A percentile compares a stretch with the other conserved stretches of the same genome.
These are phyloP conservation scores for Knoxia roxburghii DNA, from an alignment of 257 asterid genomes.

Conservation along the genomic window DNA sequence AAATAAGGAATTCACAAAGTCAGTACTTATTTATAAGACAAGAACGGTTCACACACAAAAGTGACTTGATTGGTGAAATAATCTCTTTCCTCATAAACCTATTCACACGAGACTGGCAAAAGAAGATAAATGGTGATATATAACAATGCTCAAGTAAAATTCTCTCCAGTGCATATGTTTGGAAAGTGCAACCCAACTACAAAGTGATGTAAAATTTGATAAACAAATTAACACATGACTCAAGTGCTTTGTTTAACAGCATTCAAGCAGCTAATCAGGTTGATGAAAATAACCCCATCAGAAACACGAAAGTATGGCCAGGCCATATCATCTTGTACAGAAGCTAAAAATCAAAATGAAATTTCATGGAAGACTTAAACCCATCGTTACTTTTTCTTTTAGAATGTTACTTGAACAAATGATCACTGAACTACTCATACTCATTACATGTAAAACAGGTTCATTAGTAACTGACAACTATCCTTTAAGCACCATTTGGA, in stretches of 20 bases:
- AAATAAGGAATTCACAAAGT: conserved; percentile 12
- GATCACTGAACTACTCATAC: not conserved
- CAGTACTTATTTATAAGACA: conserved; percentile 1
- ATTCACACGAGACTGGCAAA: not conserved
- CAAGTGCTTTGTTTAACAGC: not conserved
- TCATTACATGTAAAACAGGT: not conserved
- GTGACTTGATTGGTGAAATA: not conserved
- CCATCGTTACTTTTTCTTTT: not conserved
- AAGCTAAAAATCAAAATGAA: not conserved
- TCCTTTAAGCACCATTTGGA: not conserved
- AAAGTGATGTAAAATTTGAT: not conserved
- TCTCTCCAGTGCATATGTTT: not conserved
- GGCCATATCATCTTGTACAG: not conserved
- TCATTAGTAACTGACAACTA: no score
- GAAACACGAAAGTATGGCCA: not conserved
- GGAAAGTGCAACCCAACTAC: not conserved
- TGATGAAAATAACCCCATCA: not conserved
- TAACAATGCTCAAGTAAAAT: no score
- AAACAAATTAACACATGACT: not conserved
- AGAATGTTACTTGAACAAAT: not conserved
- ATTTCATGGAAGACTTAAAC: not conserved
- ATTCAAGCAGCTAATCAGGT: not conserved
- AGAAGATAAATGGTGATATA: not conserved
- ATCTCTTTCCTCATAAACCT: no score
- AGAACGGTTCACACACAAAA: not conserved